Evolutionary conservation across 176 grass and related monocot genomes (phyloP), one percentile per base, ranked within the genome.

Genomic region (Aegilops sharonensis): DNA sequence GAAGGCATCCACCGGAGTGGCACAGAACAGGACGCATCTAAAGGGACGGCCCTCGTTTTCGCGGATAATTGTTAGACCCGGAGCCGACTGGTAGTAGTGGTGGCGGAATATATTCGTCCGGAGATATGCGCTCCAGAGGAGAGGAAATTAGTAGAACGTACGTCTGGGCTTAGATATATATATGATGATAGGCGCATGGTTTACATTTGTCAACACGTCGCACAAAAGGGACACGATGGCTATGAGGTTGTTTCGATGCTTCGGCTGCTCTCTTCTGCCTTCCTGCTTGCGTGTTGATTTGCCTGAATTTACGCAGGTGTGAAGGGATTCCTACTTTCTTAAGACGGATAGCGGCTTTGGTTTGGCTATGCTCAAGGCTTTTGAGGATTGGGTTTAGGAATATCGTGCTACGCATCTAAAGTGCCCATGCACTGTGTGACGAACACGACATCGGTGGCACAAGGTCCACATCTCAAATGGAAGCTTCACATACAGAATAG

Each of bases 21-120:
- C 15, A 54, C 15, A 4, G 64, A 54, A 86, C 89, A 40, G 17
- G 32, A 43, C 64, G 57, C 52, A 34, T 39, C 43, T 48, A 87
- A 91, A 87, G 89, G 89, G 76, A 20, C 75, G 85, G 89, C 83
- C 89, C 89, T 87, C 76, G 76, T 91, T 91, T 84, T 87, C 89
- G 85, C 60, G 75, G 89, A 84, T 62, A 83, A 37, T 77, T 77
- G 29, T 7, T 77, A 37, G 77, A 14, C 72, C 45, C 45, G 4
- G 45, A 48, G 45, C 43, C 45, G 45, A 13, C 43, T 45, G 11
- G 3, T 14, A 76, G 81, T 91, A 76, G 85, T 91, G 81, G 89
- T 70, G 89, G 69, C 77, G 3, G 89, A 91, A 88, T 91, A 91
- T 91, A 91, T 91, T 91, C 89, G 18, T 11, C 29, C 14, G 18